phyloP scores from a whole-genome alignment of 23 red algal species.

The Porphyridium purpureum region DNA sequence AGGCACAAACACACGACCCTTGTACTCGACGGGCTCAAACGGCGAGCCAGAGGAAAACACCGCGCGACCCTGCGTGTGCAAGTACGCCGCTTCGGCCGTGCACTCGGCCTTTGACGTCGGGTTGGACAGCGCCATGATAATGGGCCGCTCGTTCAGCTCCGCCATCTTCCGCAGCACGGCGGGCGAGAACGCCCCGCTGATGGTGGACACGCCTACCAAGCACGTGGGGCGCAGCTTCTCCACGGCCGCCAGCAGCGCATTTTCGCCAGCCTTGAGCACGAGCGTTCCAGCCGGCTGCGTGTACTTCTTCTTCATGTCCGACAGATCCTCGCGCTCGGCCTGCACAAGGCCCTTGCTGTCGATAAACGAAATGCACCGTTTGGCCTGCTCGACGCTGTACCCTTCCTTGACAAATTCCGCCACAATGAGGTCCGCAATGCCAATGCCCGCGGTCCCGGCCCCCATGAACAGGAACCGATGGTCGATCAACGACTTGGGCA shows the following conservation, averaged over 20 bases:
- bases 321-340: conserved; percentile 25
- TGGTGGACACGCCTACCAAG: conserved; percentile 74
- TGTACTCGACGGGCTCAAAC: conserved; percentile 34
- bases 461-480: conserved; percentile 70
- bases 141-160: conserved; percentile 26
- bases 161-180: conserved; percentile 50
- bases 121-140: conserved; percentile 88
- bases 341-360: conserved; percentile 53
- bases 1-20: conserved; percentile 7
- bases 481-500: conserved; percentile 18
- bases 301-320: conserved; percentile 27
- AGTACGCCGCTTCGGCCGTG: conserved; percentile 61
- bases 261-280: conserved; percentile 1
- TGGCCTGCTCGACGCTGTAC: background rate
- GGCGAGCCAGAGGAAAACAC: conserved; percentile 81
- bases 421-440: conserved; percentile 56
- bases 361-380: conserved; percentile 42
- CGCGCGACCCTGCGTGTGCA: conserved; percentile 49
- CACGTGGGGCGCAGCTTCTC: conserved; percentile 49
- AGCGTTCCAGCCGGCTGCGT: conserved; percentile 28
- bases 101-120: conserved; percentile 60
- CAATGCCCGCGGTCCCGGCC: conserved; percentile 78
- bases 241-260: conserved; percentile 20
- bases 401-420: background rate
- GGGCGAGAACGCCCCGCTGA: conserved; percentile 54